Conservation (phyloP, 192 early-diverging fungal species). For the Jimgerdemannia lactiflua region DNA sequence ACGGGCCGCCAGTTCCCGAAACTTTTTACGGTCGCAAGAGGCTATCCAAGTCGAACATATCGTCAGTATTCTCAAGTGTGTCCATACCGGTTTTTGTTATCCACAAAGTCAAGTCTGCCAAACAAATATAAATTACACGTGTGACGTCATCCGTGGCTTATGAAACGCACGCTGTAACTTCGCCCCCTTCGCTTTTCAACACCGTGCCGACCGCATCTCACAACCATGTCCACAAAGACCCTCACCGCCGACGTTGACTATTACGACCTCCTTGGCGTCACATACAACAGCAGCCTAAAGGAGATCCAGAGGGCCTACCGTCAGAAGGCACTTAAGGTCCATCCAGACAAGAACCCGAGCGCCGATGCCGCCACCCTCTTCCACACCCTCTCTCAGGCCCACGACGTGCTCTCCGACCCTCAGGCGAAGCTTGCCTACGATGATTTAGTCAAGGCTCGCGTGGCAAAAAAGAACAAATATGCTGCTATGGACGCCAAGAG, state of each 20-base stretch:
- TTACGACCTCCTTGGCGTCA: slow-evolving; percentile 44
- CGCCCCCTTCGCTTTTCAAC: no score
- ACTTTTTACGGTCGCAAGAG: no score
- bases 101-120: no score
- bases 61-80: no score
- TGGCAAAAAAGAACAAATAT: slow-evolving; percentile 39
- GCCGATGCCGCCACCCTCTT: slow-evolving; percentile 57
- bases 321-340: slow-evolving; percentile 69
- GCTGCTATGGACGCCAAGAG: slow-evolving; percentile 43
- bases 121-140: no score
- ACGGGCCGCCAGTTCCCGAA: no score
- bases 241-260: slow-evolving; percentile 32
- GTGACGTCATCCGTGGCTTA: no score
- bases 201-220: neutral
- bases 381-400: slow-evolving; percentile 39
- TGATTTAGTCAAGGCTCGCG: slow-evolving; percentile 36
- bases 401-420: slow-evolving; percentile 41
- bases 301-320: slow-evolving; percentile 52
- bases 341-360: slow-evolving; percentile 87
- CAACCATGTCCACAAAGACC: neutral
- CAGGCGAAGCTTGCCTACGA: slow-evolving; percentile 42
- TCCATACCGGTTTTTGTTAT: no score
- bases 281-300: slow-evolving; percentile 33
- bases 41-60: no score
- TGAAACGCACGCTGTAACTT: no score